Conservation (phyloP, 768 basidiomycete genomes). For the Tylopilus sp. region DNA sequence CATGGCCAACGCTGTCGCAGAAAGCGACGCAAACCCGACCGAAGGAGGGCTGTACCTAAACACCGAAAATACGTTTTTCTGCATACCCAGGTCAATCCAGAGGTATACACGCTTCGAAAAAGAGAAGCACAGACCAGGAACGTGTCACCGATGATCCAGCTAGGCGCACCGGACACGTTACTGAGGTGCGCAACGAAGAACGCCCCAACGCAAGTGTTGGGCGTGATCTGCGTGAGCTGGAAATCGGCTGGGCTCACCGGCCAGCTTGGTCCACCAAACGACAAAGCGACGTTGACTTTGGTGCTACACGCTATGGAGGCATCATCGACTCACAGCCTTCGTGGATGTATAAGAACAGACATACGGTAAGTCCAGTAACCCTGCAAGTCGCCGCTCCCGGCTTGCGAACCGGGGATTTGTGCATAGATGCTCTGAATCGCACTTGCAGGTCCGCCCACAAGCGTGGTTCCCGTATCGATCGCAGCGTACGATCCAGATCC, state of each 20-base stretch:
- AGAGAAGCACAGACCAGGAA: conserved; percentile 49
- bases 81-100: not conserved
- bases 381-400: conserved; percentile 62
- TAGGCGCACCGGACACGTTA: conserved; percentile 38
- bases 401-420: conserved; percentile 65
- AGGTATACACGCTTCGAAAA: not conserved
- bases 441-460: conserved; percentile 76
- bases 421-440: conserved; percentile 63
- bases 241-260: conserved; percentile 78
- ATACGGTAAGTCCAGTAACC: conserved; percentile 84
- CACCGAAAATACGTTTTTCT: conserved; percentile 95
- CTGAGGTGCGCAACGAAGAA: conserved; percentile 66
- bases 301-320: conserved; percentile 62
- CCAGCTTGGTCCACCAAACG: conserved; percentile 80
- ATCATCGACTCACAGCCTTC: too few relatives aligned
- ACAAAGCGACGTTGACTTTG: conserved; percentile 57
- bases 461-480: conserved; percentile 96
- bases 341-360: conserved; percentile 12
- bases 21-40: conserved; percentile 82
- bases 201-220: conserved; percentile 71
- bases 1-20: conserved; percentile 44
- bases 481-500: conserved; percentile 61
- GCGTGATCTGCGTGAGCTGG: conserved; percentile 52
- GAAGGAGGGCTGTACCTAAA: conserved; percentile 77
- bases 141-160: conserved; percentile 90